These are phyloP conservation scores for Articulospora tetracladia DNA, from an alignment of 495 filamentous ascomycete species.

Conservation along the genomic window DNA sequence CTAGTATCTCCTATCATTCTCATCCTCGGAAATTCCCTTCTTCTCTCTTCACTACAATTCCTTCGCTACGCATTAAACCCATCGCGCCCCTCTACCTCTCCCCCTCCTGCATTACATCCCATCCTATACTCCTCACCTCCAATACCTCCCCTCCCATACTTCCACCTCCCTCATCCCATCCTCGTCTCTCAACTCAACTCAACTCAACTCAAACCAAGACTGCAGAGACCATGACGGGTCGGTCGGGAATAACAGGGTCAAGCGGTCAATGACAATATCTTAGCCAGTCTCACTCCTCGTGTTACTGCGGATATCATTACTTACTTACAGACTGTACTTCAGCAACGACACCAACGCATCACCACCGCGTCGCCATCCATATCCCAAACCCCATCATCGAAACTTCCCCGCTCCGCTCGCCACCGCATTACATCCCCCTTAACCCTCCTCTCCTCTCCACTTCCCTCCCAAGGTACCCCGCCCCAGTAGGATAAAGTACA, in stretches of 20 bases:
- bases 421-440: too few species aligned
- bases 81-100: too few species aligned
- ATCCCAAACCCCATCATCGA: neutral
- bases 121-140: too few species aligned
- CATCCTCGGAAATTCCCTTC: too few species aligned
- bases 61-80: too few species aligned
- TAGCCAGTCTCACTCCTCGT: neutral
- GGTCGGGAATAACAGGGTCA: neutral
- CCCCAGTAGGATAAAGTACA: too few species aligned
- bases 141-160: neutral
- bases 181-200: neutral
- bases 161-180: neutral
- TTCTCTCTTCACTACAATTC: too few species aligned
- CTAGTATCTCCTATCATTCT: too few species aligned
- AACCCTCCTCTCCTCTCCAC: too few species aligned
- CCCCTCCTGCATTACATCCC: too few species aligned
- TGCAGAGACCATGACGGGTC: neutral
- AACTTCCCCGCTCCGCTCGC: too few species aligned
- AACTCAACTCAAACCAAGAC: neutral
- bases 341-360: neutral
- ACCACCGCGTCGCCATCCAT: neutral
- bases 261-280: neutral
- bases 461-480: too few species aligned
- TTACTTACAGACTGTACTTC: neutral
- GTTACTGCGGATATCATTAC: neutral